Evolutionary conservation across 179 eudicot genomes (phyloP).

Genomic region (Spinacia oleracea): DNA sequence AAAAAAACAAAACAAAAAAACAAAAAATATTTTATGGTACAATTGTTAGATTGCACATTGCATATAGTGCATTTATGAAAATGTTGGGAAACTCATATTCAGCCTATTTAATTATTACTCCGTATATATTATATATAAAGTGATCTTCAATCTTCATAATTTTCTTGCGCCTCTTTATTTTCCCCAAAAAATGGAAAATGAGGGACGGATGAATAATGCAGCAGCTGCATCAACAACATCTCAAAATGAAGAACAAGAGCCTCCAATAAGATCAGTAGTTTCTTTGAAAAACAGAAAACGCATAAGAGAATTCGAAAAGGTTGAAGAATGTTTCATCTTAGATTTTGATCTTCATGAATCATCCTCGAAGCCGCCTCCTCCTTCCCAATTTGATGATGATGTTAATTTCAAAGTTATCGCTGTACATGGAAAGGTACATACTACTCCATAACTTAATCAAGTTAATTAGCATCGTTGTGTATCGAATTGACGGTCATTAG

Average conservation of each 20-base stretch:
- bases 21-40: no score
- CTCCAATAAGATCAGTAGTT: background rate
- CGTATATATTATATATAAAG: no score
- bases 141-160: background rate
- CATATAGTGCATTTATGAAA: no score
- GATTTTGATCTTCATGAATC: conserved; percentile 22
- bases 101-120: no score
- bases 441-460: background rate
- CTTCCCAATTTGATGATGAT: background rate
- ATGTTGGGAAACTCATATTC: no score
- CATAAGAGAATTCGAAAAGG: background rate
- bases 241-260: background rate
- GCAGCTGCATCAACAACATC: background rate
- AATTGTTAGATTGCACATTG: no score
- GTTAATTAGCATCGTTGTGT: background rate
- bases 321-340: conserved; percentile 25
- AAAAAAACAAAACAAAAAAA: no score
- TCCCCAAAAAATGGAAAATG: conserved; percentile 9
- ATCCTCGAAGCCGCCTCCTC: background rate
- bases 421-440: conserved; percentile 20
- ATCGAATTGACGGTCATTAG: no score
- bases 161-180: background rate
- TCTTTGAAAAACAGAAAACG: conserved; percentile 10
- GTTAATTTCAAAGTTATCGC: background rate
- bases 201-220: background rate